These are phyloP conservation scores for Rauvolfia tetraphylla DNA, from an alignment of 257 asterid species.

Conservation along the genomic window DNA sequence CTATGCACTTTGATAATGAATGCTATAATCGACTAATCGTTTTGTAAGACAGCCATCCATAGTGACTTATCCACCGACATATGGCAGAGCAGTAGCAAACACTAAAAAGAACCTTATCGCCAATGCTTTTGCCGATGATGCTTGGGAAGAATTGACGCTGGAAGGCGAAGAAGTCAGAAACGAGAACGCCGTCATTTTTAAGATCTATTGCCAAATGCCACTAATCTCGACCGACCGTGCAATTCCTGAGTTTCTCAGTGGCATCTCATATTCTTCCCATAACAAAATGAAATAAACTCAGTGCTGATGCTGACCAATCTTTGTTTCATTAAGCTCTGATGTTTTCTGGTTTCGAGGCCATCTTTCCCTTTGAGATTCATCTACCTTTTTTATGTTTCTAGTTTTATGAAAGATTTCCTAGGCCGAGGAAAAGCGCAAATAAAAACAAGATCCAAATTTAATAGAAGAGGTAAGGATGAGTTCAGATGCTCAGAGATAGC, in stretches of 20 bases:
- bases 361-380: too few relatives aligned
- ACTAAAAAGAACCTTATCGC: not conserved
- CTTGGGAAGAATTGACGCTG: constrained; percentile 3
- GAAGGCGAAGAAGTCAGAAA: not conserved
- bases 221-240: not conserved
- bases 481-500: not conserved
- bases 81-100: not conserved
- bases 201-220: not conserved
- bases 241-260: not conserved
- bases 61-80: not conserved
- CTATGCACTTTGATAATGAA: not conserved
- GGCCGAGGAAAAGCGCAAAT: not conserved
- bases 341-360: too few relatives aligned
- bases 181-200: not conserved
- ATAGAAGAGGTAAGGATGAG: not conserved
- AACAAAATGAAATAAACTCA: too few relatives aligned
- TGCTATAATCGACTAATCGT: too few relatives aligned
- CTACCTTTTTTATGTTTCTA: not conserved
- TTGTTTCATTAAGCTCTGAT: too few relatives aligned
- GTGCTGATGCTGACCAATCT: too few relatives aligned
- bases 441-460: too few relatives aligned
- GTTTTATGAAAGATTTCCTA: not conserved
- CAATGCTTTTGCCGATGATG: not conserved
- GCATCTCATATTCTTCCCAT: not conserved
- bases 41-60: constrained; percentile 6